phyloP scores from a whole-genome alignment of 768 basidiomycete genomes.

The Pleurotus djamor region DNA sequence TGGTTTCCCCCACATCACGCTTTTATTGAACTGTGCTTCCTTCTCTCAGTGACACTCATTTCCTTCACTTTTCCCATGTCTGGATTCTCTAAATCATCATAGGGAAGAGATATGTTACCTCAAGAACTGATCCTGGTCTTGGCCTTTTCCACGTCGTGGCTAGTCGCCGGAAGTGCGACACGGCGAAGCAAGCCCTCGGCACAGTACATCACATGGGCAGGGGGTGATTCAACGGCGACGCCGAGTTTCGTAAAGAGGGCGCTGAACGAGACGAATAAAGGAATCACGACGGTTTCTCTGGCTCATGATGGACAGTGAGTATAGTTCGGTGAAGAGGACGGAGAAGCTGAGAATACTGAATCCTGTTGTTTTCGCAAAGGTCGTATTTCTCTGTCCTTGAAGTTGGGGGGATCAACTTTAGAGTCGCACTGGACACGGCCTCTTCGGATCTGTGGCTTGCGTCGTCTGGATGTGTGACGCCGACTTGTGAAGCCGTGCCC shows the following conservation, averaged over 20 bases:
- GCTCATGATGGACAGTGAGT: conserved; percentile 6
- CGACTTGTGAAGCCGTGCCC: conserved; percentile 58
- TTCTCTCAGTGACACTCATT: neutral
- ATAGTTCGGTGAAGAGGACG: no score
- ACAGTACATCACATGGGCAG: neutral
- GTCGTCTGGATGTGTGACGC: conserved; percentile 58
- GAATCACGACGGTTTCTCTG: neutral
- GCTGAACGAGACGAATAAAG: conserved; percentile 1
- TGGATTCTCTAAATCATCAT: neutral
- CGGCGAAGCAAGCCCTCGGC: neutral
- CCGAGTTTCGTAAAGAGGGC: neutral
- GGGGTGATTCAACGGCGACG: neutral
- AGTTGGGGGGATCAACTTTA: conserved; percentile 62
- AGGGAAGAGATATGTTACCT: neutral
- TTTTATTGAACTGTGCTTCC: neutral
- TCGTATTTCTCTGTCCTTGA: conserved; percentile 66
- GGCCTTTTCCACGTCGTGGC: neutral
- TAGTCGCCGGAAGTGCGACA: neutral
- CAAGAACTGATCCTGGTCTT: neutral
- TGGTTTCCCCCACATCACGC: neutral
- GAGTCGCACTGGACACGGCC: conserved; percentile 72
- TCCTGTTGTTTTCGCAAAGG: conserved; percentile 27
- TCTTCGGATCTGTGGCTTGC: conserved; percentile 73
- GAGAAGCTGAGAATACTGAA: neutral
- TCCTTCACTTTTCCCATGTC: neutral